Evolutionary conservation across 2,329 filamentous ascomycete genomes (phyloP).

Genomic region (Aplosporella prunicola): DNA sequence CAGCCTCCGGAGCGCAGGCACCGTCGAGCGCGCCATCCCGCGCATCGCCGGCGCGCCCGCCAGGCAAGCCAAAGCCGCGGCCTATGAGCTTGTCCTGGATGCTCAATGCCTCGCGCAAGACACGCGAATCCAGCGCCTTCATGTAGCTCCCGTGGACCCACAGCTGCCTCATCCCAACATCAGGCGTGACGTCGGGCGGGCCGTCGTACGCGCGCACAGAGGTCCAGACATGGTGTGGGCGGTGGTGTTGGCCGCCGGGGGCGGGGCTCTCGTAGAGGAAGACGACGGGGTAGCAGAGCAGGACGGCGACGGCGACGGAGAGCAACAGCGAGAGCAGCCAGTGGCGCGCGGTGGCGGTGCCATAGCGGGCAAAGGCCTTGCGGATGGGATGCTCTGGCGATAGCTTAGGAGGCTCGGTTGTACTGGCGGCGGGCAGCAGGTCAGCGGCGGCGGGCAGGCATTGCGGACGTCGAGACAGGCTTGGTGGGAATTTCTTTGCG

Average conservation of each 20-base stretch:
- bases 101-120: slow-evolving; percentile 57
- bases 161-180: slow-evolving; percentile 73
- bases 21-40: slow-evolving; percentile 37
- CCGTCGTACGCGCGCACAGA: slow-evolving; percentile 56
- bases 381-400: slow-evolving; percentile 56
- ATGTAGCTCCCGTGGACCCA: slow-evolving; percentile 79
- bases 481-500: no score
- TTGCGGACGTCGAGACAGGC: neutral
- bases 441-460: neutral
- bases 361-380: slow-evolving; percentile 56
- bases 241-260: slow-evolving; percentile 60
- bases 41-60: slow-evolving; percentile 8
- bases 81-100: slow-evolving; percentile 63
- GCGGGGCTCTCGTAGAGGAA: slow-evolving; percentile 68
- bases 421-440: slow-evolving; percentile 39
- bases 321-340: slow-evolving; percentile 65
- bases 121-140: slow-evolving; percentile 57
- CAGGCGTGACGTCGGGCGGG: slow-evolving; percentile 43
- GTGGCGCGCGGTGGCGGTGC: slow-evolving; percentile 60
- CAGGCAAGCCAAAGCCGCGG: slow-evolving; percentile 22
- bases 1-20: slow-evolving; percentile 47
- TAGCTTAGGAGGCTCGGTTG: slow-evolving; percentile 62
- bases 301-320: slow-evolving; percentile 60
- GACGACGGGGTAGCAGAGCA: slow-evolving; percentile 64
- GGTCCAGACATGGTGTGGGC: slow-evolving; percentile 79